Conservation (phyloP, 1,139 yeast species). For the Yamadazyma epiphylla region DNA sequence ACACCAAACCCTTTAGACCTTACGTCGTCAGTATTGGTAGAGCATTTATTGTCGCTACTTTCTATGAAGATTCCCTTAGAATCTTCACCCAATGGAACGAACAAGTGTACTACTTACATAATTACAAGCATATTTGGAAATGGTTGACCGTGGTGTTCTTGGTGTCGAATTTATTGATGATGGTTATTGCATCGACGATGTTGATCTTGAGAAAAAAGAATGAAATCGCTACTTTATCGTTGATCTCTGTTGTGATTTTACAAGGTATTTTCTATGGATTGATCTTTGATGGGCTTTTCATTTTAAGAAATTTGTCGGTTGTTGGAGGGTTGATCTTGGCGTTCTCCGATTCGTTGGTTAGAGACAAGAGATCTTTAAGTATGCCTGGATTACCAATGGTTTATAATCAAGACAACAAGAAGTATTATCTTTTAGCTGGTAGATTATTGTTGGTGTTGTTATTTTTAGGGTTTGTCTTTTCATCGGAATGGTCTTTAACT, state of each 20-base stretch:
- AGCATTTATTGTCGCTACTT: conserved; percentile 88
- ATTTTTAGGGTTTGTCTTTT: conserved; percentile 81
- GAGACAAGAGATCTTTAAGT: conserved; percentile 64
- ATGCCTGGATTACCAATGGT: conserved; percentile 92
- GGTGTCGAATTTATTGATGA: conserved; percentile 57
- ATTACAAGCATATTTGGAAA: conserved; percentile 75
- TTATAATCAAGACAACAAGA: conserved; percentile 78
- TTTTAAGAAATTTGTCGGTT: conserved; percentile 82
- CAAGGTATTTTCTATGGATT: conserved; percentile 93
- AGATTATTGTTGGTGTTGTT: conserved; percentile 80
- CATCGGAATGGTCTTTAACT: conserved; percentile 69
- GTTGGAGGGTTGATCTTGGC: conserved; percentile 92
- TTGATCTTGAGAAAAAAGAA: conserved; percentile 71
- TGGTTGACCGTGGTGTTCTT: conserved; percentile 75
- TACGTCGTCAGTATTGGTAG: conserved; percentile 86
- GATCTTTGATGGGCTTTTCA: conserved; percentile 75
- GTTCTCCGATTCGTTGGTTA: conserved; percentile 82
- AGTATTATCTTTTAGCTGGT: conserved; percentile 85
- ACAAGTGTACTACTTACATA: conserved; percentile 81
- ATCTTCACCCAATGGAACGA: conserved; percentile 87
- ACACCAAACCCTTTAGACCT: conserved; percentile 56
- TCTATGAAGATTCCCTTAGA: conserved; percentile 85
- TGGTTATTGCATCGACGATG: conserved; percentile 71
- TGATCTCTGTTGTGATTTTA: conserved; percentile 67
- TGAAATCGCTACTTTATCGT: conserved; percentile 66